Evolutionary conservation across 345 rosid species (phyloP), one percentile per base, ranked within the genome.

Genomic region (Eucalyptus pauciflora): DNA sequence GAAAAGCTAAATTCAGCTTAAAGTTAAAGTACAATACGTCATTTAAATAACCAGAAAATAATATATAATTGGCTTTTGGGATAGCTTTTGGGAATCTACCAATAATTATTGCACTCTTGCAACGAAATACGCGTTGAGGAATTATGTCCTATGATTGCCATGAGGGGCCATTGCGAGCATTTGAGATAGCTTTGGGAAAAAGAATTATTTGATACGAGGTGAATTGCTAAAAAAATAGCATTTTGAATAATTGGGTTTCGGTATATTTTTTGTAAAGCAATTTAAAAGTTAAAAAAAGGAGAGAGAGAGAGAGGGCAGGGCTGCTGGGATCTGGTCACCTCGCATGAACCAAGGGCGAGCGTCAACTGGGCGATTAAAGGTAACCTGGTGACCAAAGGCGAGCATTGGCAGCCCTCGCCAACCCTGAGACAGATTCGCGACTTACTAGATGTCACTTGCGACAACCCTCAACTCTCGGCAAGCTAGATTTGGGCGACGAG

Each of bases 271-370:
- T 62, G 71, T 62, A 29, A 29, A 67, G 6, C 20, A 67, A 67
- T n/a, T n/a, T 67, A 27, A 67, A 67, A 67, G 76, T 67, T 67
- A 4, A 27, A n/a, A 64, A 62, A 29, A n/a, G 13, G 0, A 60
- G 14, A 12, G 12, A 25, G 5, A 9, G 7, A 27, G 67, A 64
- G 76, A 7, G 76, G 11, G 5, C 41, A 16, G 3, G 10, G 76
- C 2, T n/a, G 37, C 3, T n/a, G 76, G 41, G 37, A n/a, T 64
- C 1, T 0, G 1, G 20, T 6, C 5, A 64, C 76, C 76, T n/a
- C 20, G 2, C 76, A 64, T 31, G 20, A 64, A 3, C 76, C 18
- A 64, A 16, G 17, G 41, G 41, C 18, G 37, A 64, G n/a, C 4
- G 2, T n/a, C 20, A n/a, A 62, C 33, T 2, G 0, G 10, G 56